Percentiles rank a stretch among this genome's conserved stretches.
Evolutionary conservation across 495 filamentous ascomycete genomes (phyloP).

Genomic region (Xylaria sp.): DNA sequence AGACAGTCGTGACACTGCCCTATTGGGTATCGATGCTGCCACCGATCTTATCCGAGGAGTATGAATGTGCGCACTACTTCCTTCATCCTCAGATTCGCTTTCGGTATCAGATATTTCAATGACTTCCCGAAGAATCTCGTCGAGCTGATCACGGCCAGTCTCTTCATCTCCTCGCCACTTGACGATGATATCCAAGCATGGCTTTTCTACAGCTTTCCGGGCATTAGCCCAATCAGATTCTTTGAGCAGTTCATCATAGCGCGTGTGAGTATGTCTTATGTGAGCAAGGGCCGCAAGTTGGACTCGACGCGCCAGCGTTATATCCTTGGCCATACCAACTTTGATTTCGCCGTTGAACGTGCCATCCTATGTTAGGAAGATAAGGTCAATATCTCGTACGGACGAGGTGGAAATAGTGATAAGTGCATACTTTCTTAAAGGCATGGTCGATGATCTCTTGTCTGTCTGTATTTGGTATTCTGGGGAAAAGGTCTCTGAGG

Average conservation of each 20-base stretch:
- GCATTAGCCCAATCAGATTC: conserved; percentile 71
- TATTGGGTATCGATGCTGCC: conserved; percentile 26
- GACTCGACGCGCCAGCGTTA: conserved; percentile 74
- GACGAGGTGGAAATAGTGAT: background rate
- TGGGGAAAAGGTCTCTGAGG: conserved; percentile 83
- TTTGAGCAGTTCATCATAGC: conserved; percentile 81
- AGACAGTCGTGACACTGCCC: conserved; percentile 18
- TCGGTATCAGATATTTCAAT: conserved; percentile 85
- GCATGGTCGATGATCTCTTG: conserved; percentile 77
- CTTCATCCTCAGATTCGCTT: conserved; percentile 64
- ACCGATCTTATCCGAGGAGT: conserved; percentile 31
- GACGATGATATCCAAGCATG: conserved; percentile 74
- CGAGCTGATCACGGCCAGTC: conserved; percentile 73
- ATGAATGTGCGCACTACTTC: conserved; percentile 29
- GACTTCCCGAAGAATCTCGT: conserved; percentile 81
- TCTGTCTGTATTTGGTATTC: conserved; percentile 81
- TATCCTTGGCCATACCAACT: conserved; percentile 72
- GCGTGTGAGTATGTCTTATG: conserved; percentile 84
- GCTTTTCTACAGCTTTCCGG: conserved; percentile 70
- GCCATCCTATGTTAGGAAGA: conserved; percentile 29
- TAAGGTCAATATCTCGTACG: conserved; percentile 15
- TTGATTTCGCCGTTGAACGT: conserved; percentile 37
- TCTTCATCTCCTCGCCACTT: conserved; percentile 91
- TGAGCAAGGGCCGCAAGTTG: conserved; percentile 86
- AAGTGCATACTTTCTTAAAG: conserved; percentile 75